phyloP scores from a whole-genome alignment of 805 yeast genomes.

The Limtongia smithiae region DNA sequence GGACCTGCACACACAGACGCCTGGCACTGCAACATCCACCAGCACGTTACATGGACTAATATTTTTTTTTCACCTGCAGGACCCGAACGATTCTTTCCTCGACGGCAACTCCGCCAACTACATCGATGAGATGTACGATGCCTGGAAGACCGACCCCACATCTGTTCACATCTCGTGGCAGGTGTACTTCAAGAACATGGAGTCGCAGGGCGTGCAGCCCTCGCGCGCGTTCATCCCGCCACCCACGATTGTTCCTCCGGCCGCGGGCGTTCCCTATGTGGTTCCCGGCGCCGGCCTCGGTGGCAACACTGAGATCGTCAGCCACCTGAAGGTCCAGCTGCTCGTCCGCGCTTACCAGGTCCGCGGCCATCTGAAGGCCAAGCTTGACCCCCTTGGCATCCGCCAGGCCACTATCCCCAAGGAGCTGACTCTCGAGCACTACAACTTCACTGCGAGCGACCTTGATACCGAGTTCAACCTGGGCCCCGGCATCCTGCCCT shows the following conservation, averaged over 20 bases:
- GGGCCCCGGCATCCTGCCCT: constrained; percentile 96
- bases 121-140: constrained; percentile 95
- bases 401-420: constrained; percentile 79
- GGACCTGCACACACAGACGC: too few species aligned
- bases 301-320: constrained; percentile 60
- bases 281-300: constrained; percentile 47
- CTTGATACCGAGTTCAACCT: constrained; percentile 76
- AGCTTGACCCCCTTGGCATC: constrained; percentile 91
- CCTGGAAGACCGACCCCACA: constrained; percentile 86
- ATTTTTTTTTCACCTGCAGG: too few species aligned
- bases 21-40: background rate
- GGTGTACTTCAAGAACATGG: constrained; percentile 82
- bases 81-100: constrained; percentile 62
- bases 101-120: constrained; percentile 83
- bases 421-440: constrained; percentile 87
- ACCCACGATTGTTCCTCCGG: constrained; percentile 82
- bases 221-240: constrained; percentile 83
- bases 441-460: constrained; percentile 86
- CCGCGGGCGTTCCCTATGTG: constrained; percentile 68
- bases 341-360: constrained; percentile 98
- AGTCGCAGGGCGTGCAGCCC: constrained; percentile 63
- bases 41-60: too few species aligned
- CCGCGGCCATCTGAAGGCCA: constrained; percentile 94
- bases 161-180: constrained; percentile 97
- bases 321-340: constrained; percentile 92